phyloP scores from a whole-genome alignment of 2,329 filamentous ascomycete species.

The Pezicula neosporulosa region DNA sequence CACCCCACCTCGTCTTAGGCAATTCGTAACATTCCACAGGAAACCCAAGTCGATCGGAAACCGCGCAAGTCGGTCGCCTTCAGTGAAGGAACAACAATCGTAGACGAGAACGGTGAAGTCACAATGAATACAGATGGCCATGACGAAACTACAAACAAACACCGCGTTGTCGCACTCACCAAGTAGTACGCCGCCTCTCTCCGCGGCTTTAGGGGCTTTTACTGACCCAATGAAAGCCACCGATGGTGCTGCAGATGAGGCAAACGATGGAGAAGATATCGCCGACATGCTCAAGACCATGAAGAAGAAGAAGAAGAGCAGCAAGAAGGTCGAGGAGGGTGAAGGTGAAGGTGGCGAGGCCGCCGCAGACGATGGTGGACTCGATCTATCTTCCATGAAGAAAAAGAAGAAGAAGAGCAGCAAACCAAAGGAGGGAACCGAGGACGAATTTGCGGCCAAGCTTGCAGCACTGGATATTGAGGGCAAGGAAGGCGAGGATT shows the following conservation, averaged over 20 bases:
- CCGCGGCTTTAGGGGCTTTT: constrained; percentile 52
- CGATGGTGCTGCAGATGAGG: constrained; percentile 28
- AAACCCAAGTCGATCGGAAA: constrained; percentile 51
- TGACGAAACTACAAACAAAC: constrained; percentile 74
- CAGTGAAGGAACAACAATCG: constrained; percentile 80
- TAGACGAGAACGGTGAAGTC: constrained; percentile 85
- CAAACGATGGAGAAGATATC: constrained; percentile 49
- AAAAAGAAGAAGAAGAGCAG: constrained; percentile 34
- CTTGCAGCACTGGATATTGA: constrained; percentile 29
- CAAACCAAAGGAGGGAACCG: constrained; percentile 29
- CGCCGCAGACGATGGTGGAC: constrained; percentile 41
- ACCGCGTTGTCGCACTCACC: constrained; percentile 77
- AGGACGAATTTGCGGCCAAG: constrained; percentile 30
- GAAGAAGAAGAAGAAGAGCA: constrained; percentile 89
- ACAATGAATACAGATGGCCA: constrained; percentile 67
- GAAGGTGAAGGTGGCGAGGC: constrained; percentile 53
- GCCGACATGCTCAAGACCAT: constrained; percentile 66
- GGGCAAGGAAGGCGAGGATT: constrained; percentile 22
- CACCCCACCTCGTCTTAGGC: constrained; percentile 15
- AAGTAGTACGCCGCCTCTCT: constrained; percentile 61
- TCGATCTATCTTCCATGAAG: constrained; percentile 36
- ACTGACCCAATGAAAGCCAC: constrained; percentile 42
- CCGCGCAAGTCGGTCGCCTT: constrained; percentile 93
- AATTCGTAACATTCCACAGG: constrained; percentile 18
- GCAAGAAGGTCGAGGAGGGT: constrained; percentile 60